These are phyloP conservation scores for Yamadazyma mexicana DNA, from an alignment of 1,139 yeast genomes.

Conservation along the genomic window DNA sequence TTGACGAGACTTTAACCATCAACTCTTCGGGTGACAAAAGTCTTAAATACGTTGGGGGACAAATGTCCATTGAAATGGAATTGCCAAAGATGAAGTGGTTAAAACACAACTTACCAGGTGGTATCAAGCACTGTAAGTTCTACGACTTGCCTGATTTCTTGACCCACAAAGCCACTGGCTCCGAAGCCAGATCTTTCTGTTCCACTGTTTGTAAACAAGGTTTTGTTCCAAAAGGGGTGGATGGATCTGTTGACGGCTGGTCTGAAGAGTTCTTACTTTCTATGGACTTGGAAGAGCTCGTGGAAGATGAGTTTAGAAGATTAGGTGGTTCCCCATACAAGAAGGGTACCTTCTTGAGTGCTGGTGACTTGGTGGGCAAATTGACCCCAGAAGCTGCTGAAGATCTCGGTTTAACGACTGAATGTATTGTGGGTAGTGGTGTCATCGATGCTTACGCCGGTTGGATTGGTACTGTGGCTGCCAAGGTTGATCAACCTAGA, in stretches of 20 bases:
- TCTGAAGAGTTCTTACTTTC: slow-evolving; percentile 68
- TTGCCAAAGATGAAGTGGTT: slow-evolving; percentile 96
- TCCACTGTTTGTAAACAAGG: slow-evolving; percentile 97
- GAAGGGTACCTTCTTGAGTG: slow-evolving; percentile 73
- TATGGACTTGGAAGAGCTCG: slow-evolving; percentile 75
- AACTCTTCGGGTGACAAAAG: slow-evolving; percentile 78
- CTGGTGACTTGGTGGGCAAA: slow-evolving; percentile 86
- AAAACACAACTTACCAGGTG: slow-evolving; percentile 76
- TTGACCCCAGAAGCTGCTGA: slow-evolving; percentile 69
- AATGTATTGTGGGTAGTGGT: slow-evolving; percentile 88
- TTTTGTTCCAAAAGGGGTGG: slow-evolving; percentile 87
- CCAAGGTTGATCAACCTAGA: slow-evolving; percentile 60
- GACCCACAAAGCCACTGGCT: slow-evolving; percentile 87
- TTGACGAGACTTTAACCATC: slow-evolving; percentile 76
- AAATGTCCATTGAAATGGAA: slow-evolving; percentile 98
- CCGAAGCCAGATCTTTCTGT: slow-evolving; percentile 83
- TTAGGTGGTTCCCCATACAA: slow-evolving; percentile 81
- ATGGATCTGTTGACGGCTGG: slow-evolving; percentile 87
- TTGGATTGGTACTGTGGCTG: slow-evolving; percentile 98
- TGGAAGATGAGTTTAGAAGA: slow-evolving; percentile 70
- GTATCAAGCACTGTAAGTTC: slow-evolving; percentile 70
- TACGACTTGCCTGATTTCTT: slow-evolving; percentile 90
- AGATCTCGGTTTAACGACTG: slow-evolving; percentile 77
- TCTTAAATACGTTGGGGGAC: slow-evolving; percentile 92
- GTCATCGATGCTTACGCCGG: slow-evolving; percentile 98